Percentiles rank a stretch among this genome's conserved stretches.
These are phyloP conservation scores for Fraxinus pennsylvanica DNA, from an alignment of 257 asterid species.

Conservation along the genomic window DNA sequence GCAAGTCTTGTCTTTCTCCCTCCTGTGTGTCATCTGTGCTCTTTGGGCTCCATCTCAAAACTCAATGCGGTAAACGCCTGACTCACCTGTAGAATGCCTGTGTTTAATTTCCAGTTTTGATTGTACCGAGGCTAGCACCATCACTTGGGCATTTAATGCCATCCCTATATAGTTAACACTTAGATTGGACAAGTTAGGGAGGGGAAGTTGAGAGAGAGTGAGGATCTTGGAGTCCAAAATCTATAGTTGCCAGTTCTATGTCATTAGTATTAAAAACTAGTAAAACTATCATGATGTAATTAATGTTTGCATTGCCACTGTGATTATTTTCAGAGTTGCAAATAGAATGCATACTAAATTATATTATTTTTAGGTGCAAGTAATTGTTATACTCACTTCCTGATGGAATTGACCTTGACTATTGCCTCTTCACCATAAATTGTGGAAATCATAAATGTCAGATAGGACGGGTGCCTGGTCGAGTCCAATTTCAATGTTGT, in stretches of 20 bases:
- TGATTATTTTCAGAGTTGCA: background rate
- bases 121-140: background rate
- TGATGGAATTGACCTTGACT: no score
- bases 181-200: background rate
- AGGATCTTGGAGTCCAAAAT: no score
- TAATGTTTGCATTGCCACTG: background rate
- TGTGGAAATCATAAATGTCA: background rate
- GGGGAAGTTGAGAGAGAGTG: no score
- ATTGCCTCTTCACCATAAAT: no score
- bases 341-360: background rate
- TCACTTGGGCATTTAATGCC: background rate
- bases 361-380: background rate
- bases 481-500: background rate
- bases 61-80: conserved; percentile 66
- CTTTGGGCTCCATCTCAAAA: conserved; percentile 98
- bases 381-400: no score
- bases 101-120: background rate
- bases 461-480: background rate
- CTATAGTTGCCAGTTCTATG: background rate
- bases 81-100: conserved; percentile 8
- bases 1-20: conserved; percentile 90
- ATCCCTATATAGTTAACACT: background rate
- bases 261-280: background rate
- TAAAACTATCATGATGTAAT: background rate
- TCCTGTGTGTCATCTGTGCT: conserved; percentile 85